These are phyloP conservation scores for Volvox reticuliferus DNA, from an alignment of 139 green algal genomes.

Conservation along the genomic window DNA sequence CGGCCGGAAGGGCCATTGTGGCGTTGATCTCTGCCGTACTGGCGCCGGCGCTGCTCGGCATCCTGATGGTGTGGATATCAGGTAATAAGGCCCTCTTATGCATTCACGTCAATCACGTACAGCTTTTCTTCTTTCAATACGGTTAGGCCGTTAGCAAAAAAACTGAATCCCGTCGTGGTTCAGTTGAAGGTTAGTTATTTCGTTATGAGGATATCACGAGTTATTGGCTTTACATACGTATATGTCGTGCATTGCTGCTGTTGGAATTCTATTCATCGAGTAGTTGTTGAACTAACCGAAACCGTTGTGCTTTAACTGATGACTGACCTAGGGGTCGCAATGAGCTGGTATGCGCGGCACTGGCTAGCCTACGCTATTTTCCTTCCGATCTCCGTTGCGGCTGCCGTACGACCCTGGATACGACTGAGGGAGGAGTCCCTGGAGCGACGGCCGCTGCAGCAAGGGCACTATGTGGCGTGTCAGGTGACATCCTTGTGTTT, in stretches of 20 bases:
- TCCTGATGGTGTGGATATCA: neutral
- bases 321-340: constrained; percentile 59
- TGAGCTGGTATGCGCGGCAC: constrained; percentile 73
- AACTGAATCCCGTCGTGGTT: too few species aligned
- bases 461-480: constrained; percentile 37
- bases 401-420: constrained; percentile 65
- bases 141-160: too few species aligned
- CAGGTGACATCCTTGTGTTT: constrained; percentile 12
- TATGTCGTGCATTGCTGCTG: too few species aligned
- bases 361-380: constrained; percentile 58
- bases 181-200: too few species aligned
- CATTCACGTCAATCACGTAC: too few species aligned
- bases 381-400: constrained; percentile 63
- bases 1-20: neutral
- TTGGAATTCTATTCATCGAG: too few species aligned
- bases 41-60: neutral
- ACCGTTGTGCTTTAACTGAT: neutral
- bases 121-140: too few species aligned
- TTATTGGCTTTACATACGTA: too few species aligned
- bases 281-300: neutral
- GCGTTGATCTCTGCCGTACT: neutral
- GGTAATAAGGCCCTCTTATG: too few species aligned
- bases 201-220: too few species aligned
- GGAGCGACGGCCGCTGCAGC: constrained; percentile 4
- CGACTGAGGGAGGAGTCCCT: neutral